A percentile compares a stretch with the other conserved stretches of the same genome.
Evolutionary conservation across 441 rosid species (phyloP).

Genomic region (Breynia disticha): DNA sequence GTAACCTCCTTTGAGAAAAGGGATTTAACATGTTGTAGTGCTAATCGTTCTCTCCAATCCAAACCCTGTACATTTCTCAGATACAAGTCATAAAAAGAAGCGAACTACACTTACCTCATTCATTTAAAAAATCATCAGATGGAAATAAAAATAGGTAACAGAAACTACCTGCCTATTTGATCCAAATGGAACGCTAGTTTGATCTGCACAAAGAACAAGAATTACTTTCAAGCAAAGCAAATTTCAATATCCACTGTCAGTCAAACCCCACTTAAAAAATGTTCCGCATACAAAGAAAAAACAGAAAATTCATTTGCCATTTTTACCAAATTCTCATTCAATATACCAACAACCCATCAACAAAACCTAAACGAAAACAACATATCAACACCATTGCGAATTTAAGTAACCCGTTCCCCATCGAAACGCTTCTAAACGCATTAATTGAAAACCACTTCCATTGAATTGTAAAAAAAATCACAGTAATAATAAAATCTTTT

Average conservation of each 20-base stretch:
- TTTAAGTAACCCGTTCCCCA: too few species aligned
- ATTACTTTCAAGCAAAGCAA: slow-evolving; percentile 4
- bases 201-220: slow-evolving; percentile 40
- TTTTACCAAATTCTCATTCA: too few species aligned
- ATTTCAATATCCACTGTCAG: not conserved
- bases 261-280: not conserved
- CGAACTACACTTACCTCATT: too few species aligned
- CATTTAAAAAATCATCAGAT: not conserved
- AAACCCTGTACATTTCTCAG: slow-evolving; percentile 37
- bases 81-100: slow-evolving; percentile 1
- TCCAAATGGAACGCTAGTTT: slow-evolving; percentile 22
- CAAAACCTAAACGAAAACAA: too few species aligned
- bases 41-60: slow-evolving; percentile 86
- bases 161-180: slow-evolving; percentile 42
- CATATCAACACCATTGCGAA: too few species aligned
- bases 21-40: slow-evolving; percentile 49
- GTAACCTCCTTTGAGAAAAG: slow-evolving; percentile 80
- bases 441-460: too few species aligned
- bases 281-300: not conserved
- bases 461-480: too few species aligned
- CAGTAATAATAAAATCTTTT: too few species aligned
- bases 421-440: too few species aligned
- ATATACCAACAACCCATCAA: too few species aligned
- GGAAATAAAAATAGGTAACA: slow-evolving; percentile 2
- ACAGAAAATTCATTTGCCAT: not conserved